Evolutionary conservation across 768 basidiomycete species (phyloP), one percentile per base, ranked within the genome.

Genomic region (Termitomyces titanicus): DNA sequence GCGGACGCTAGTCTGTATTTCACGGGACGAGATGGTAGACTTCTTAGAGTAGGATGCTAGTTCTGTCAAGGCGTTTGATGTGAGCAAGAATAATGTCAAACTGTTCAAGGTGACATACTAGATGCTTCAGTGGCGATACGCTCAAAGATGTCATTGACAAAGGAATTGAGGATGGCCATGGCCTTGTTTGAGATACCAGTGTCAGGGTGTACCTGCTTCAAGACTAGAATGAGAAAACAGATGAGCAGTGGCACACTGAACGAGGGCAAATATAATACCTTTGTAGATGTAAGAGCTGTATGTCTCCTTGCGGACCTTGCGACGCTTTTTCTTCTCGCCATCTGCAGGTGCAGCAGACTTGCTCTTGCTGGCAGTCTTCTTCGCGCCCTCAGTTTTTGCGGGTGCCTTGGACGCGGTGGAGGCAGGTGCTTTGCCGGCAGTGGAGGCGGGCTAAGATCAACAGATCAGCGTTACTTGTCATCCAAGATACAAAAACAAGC

Each of bases 181-280:
- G 85, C 85, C 74, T 92, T 91, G 84, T 89, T 92, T 51, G 89
- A 92, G 76, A 93, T 92, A 85, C 91, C 92, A 58, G 91, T 92
- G 72, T 92, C 92, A 58, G 92, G 92, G 79, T 93, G 92, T 56
- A 93, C 92, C 74, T 93, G 91, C 79, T 90, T 92, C 68, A 93
- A 79, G 64, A 92, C 91, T 88, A 51, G 13, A 35, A 53, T 31
- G 18, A 48, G n/a, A 8, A 44, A 9, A 24, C 5, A 6, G 25
- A 22, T 15, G 31, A n/a, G 24, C 2, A 1, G 18, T 17, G n/a
- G 5, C n/a, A 49, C 37, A 25, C 24, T 49, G 17, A 13, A 22
- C 6, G 11, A n/a, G 25, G 17, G 6, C 35, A 37, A 38, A 25
- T 33, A 17, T 65, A 77, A 56, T 43, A 86, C 85, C 85, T 72